Conservation (phyloP, 306 rosid species). For the Dryas octopetala region DNA sequence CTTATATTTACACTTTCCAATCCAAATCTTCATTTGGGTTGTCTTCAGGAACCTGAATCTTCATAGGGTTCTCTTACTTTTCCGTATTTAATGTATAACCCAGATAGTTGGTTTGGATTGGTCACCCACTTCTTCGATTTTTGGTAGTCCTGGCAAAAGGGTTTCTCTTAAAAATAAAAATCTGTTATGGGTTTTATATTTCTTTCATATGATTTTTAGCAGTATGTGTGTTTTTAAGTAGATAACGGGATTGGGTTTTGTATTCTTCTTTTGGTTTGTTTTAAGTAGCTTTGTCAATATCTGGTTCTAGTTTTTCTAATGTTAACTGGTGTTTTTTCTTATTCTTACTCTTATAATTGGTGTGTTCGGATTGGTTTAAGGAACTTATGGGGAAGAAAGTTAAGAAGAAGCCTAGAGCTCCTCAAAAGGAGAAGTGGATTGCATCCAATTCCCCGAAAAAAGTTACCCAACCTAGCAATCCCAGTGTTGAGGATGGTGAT, state of each 20-base stretch:
- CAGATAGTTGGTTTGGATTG: conserved; percentile 4
- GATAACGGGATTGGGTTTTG: conserved; percentile 3
- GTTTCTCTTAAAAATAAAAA: neutral
- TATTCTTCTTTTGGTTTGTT: neutral
- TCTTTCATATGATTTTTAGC: neutral
- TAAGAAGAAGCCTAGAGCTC: conserved; percentile 60
- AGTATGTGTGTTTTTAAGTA: conserved; percentile 6
- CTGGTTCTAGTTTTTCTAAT: conserved; percentile 14
- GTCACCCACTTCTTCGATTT: neutral
- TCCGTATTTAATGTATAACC: neutral
- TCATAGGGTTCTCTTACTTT: neutral
- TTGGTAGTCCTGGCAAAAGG: conserved; percentile 1
- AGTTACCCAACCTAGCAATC: conserved; percentile 30
- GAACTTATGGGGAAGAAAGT: conserved; percentile 82
- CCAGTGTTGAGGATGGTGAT: conserved; percentile 37
- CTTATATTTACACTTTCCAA: neutral
- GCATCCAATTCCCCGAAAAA: conserved; percentile 33
- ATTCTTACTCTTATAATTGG: neutral
- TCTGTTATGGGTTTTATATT: conserved; percentile 16
- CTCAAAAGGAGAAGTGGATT: conserved; percentile 55
- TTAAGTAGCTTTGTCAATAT: neutral
- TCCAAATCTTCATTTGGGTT: conserved; percentile 17
- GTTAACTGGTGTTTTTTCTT: conserved; percentile 2
- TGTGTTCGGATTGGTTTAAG: conserved; percentile 43
- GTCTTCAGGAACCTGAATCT: neutral